Evolutionary conservation across 2,329 filamentous ascomycete genomes (phyloP), one percentile per base, ranked within the genome.

Genomic region (Macrophomina pseudophaseolina): DNA sequence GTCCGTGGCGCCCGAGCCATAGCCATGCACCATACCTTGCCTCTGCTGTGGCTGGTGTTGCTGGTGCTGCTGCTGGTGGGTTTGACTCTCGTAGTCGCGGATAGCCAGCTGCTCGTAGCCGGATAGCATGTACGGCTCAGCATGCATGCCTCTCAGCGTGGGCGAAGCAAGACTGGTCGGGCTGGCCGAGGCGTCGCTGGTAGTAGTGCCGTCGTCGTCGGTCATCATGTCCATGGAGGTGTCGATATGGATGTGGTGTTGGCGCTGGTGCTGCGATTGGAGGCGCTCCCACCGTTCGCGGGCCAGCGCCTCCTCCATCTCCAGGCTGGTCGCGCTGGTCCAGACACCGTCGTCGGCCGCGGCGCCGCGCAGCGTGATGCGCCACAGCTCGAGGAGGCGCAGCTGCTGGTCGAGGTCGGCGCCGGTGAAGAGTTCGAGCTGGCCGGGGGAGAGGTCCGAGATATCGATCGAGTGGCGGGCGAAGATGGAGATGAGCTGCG

Each of bases 331-430:
- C 5, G 80, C 83, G 74, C 72, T 88, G 74, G 72, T 88, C 88
- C 73, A 91, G 78, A 77, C 74, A 40, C 64, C 84, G 74, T 76
- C 88, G 81, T 78, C 56, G 74, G 90, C 86, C 66, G 88, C 83
- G 70, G 85, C 83, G 9, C 87, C 75, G 9, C 83, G 80, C 2
- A 84, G 81, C 67, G 88, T 92, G 71, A 94, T 92, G 67, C 88
- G 89, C 93, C 93, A 97, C 16, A 97, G 87, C 76, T 97, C 90
- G 46, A 97, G 83, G 16, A 97, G 84, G 28, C 92, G 87, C 66
- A 89, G 80, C 73, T 90, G 88, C 77, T 97, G 92, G 51, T 89
- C 84, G 30, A 86, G 81, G 66, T 91, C 89, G 63, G 92, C 92
- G 69, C 89, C 88, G 70, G 87, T 87, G 83, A 97, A 96, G 48